Evolutionary conservation across 2,329 filamentous ascomycete genomes (phyloP), one percentile per base, ranked within the genome.

Genomic region (Emmonsiellopsis sp.): DNA sequence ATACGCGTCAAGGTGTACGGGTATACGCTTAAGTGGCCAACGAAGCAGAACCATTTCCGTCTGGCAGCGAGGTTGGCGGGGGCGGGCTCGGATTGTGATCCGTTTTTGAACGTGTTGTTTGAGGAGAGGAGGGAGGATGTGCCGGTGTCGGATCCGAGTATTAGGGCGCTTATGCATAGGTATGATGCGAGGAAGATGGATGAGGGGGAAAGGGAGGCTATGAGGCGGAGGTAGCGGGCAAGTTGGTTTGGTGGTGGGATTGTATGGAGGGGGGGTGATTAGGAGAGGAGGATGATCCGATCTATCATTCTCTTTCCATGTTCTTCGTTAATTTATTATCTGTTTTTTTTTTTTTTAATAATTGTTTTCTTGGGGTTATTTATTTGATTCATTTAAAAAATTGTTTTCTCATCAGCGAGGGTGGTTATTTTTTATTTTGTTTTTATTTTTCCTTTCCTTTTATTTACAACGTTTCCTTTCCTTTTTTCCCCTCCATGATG

Each of bases 11-110:
- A 58, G 31, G 61, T 63, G 52, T 72, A 69, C 51, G 62, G 62
- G 7, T 67, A 68, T 41, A 61, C 62, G 2, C 50, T 60, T 2
- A 57, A 40, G 6, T 73, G 70, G 70, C 70, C 69, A 1, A 58
- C 69, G 9, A 58, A 59, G n/a, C 52, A 56, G 11, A 61, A 55
- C 5, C 65, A 70, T 57, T 71, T 69, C 54, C 58, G 59, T 9
- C 56, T 63, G 1, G 66, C 67, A 11, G 54, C 66, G 44, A 63
- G 64, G 30, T 62, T 59, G 59, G 66, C 63, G 2, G 58, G 58
- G 58, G 58, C 34, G 57, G 57, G 15, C n/a, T 13, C 58, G 34
- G 58, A 58, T 20, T 59, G 62, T 35, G 70, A 73, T 63, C 67
- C 66, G 2, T 72, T 73, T 57, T 57, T 67, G 10, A 56, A 20